Conservation (phyloP, 2,329 filamentous ascomycete species). For the Myotisia sp. region DNA sequence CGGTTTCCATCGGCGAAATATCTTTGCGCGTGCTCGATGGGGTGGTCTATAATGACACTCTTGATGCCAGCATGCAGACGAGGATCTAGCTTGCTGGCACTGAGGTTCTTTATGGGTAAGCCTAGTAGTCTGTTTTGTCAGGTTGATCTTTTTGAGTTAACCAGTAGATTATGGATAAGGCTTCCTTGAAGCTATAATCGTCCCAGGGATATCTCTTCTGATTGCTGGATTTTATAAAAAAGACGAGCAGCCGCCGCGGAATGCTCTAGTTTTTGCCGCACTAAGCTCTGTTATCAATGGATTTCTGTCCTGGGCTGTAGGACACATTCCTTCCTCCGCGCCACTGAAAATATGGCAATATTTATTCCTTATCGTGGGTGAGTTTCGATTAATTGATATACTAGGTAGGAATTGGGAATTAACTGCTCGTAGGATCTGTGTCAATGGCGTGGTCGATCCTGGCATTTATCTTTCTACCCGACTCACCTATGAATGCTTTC, state of each 20-base stretch:
- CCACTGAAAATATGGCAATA: conserved; percentile 40
- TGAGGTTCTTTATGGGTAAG: conserved; percentile 25
- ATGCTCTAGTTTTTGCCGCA: conserved; percentile 26
- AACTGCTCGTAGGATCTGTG: conserved; percentile 17
- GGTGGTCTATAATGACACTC: conserved; percentile 37
- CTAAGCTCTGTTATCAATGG: conserved; percentile 20
- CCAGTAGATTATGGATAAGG: conserved; percentile 5
- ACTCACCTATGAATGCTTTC: conserved; percentile 37
- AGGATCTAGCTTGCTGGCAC: conserved; percentile 31
- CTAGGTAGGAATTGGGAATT: neutral
- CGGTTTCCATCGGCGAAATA: conserved; percentile 36
- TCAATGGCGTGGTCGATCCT: conserved; percentile 39
- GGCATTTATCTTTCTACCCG: conserved; percentile 42
- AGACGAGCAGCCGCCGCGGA: conserved; percentile 24
- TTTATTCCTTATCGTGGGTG: conserved; percentile 42
- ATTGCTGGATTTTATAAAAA: conserved; percentile 28
- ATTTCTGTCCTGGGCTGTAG: conserved; percentile 37
- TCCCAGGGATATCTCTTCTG: conserved; percentile 23
- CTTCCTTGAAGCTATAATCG: conserved; percentile 23
- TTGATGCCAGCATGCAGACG: conserved; percentile 37
- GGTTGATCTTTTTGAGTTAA: neutral
- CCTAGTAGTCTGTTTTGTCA: neutral
- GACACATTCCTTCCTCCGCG: conserved; percentile 34
- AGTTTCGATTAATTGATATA: neutral
- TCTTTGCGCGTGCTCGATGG: conserved; percentile 40